These are phyloP conservation scores for Ampelomyces quisqualis DNA, from an alignment of 2,329 filamentous ascomycete species.

Conservation along the genomic window DNA sequence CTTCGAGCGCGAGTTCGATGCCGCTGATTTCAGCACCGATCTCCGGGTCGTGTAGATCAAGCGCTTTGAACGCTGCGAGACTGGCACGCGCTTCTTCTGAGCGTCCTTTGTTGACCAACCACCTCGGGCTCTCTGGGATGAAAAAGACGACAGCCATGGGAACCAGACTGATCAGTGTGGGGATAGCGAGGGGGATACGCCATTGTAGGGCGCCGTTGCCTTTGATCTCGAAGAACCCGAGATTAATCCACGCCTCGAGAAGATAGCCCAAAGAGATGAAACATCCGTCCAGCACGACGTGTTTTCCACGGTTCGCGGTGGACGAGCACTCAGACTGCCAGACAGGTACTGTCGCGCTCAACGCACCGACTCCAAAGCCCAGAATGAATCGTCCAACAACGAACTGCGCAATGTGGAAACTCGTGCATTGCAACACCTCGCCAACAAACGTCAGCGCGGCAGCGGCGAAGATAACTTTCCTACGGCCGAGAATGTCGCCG, in stretches of 20 bases:
- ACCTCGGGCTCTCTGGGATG: slow-evolving; percentile 70
- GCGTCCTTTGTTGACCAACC: slow-evolving; percentile 66
- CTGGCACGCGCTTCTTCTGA: slow-evolving; percentile 62
- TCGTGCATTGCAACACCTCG: slow-evolving; percentile 47
- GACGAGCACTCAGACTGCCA: slow-evolving; percentile 49
- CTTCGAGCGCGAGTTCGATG: slow-evolving; percentile 52
- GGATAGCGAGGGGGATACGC: slow-evolving; percentile 68
- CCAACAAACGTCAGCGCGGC: slow-evolving; percentile 47
- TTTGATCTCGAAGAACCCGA: slow-evolving; percentile 61
- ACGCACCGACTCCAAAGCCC: slow-evolving; percentile 48
- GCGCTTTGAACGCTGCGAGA: slow-evolving; percentile 46
- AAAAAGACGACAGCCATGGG: slow-evolving; percentile 62
- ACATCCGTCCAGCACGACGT: slow-evolving; percentile 49
- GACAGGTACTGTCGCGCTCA: slow-evolving; percentile 50
- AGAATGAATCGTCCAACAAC: slow-evolving; percentile 50
- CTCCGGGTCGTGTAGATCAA: slow-evolving; percentile 48
- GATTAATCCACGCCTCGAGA: slow-evolving; percentile 52
- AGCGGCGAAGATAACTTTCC: slow-evolving; percentile 48
- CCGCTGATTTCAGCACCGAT: slow-evolving; percentile 66
- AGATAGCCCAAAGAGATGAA: slow-evolving; percentile 51
- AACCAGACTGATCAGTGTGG: slow-evolving; percentile 57
- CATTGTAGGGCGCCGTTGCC: slow-evolving; percentile 59
- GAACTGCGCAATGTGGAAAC: slow-evolving; percentile 51
- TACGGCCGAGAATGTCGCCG: slow-evolving; percentile 50
- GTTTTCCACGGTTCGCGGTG: slow-evolving; percentile 44